Evolutionary conservation across 306 rosid genomes (phyloP).

Genomic region (Fragaria iinumae): DNA sequence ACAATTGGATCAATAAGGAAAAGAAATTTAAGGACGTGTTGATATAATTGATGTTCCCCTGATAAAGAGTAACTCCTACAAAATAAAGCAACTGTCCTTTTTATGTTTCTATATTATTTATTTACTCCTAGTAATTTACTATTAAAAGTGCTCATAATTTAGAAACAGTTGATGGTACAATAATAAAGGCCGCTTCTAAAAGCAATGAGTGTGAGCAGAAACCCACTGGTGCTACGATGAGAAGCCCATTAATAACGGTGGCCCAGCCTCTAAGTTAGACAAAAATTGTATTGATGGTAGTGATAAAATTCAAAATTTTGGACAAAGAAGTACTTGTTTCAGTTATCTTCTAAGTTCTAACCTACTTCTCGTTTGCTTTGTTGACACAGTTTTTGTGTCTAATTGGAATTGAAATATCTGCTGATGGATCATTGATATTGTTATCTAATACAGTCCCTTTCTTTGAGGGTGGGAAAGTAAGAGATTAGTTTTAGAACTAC

Average conservation of each 20-base stretch:
- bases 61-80: neutral
- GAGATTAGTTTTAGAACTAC: neutral
- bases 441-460: neutral
- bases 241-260: neutral
- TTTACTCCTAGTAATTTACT: neutral
- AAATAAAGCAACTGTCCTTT: neutral
- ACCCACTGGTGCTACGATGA: neutral
- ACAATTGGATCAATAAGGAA: neutral
- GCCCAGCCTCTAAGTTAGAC: slow-evolving; percentile 1
- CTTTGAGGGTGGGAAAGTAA: neutral
- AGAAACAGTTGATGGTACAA: neutral
- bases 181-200: neutral
- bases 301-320: neutral
- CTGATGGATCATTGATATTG: neutral
- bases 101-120: neutral
- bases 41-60: neutral
- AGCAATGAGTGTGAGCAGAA: slow-evolving; percentile 2
- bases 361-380: neutral
- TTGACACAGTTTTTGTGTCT: neutral
- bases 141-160: neutral
- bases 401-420: slow-evolving; percentile 9
- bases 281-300: neutral
- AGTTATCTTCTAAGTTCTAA: neutral
- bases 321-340: neutral
- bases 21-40: neutral